Evolutionary conservation across 208 protist genomes (phyloP), one percentile per base, ranked within the genome.

Genomic region (Dictyostelium gargantuum): DNA sequence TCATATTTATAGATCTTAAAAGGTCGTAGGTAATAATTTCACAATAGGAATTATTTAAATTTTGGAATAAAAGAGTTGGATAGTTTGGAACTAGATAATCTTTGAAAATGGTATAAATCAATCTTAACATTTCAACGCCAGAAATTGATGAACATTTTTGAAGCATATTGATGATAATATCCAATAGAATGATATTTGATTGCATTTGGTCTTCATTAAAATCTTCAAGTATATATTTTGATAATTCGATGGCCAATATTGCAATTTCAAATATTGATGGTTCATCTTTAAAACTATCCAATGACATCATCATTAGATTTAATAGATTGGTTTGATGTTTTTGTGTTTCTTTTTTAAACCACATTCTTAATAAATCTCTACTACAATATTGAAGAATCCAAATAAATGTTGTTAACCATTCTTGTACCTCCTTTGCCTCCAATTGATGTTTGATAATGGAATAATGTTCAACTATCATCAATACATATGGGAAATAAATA

Each of bases 401-500:
- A 58, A 92, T 68, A 19, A 92, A 77, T 48, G 66, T 77, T 26
- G 77, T 92, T 23, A 92, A 54, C 86, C 86, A 92, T 38, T 92
- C 77, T 13, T 74, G 76, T 2, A 84, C 32, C 38, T 92, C 86
- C 2, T 38, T 72, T 29, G 35, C 3, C 10, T 89, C 82, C 38
- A 89, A 89, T 79, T 56, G 50, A 68, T 79, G 52, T 79, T 79
- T 89, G 0, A 89, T 46, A 32, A 89, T 89, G 26, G 82, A 77
- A 89, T 89, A 79, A 40, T 89, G 82, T 63, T 89, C 82, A 32
- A 89, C 66, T 4, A 89, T 79, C 46, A 72, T 91, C n/a, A 94
- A 29, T 23, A 93, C 40, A 21, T 85, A 91, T 61, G 92, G 92
- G 75, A 94, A 94, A 75, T 94, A 94, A 29, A 91, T 91, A 23